Evolutionary conservation across 2,329 filamentous ascomycete species (phyloP).

Genomic region (Aspergillus tubingensis): DNA sequence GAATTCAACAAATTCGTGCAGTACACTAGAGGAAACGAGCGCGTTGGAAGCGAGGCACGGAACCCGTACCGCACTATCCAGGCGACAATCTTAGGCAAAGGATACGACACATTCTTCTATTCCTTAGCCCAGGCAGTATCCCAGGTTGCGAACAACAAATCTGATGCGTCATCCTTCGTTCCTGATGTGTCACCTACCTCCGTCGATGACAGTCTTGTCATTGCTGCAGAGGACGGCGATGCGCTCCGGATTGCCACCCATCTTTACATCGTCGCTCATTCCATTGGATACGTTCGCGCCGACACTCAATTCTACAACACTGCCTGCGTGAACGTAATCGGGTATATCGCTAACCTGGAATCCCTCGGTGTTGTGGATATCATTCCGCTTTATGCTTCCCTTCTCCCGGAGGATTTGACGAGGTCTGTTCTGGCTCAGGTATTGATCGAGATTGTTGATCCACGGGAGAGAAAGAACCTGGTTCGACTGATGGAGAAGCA

Average conservation of each 20-base stretch:
- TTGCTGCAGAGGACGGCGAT: conserved; percentile 53
- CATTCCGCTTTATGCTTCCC: conserved; percentile 85
- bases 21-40: conserved; percentile 38
- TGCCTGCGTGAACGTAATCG: conserved; percentile 62
- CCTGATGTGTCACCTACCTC: conserved; percentile 50
- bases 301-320: conserved; percentile 66
- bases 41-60: conserved; percentile 41
- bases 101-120: conserved; percentile 45
- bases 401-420: conserved; percentile 65
- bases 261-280: conserved; percentile 65
- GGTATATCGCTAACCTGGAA: conserved; percentile 79
- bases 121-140: conserved; percentile 45
- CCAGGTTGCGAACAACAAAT: conserved; percentile 31
- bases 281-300: conserved; percentile 53
- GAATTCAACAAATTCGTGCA: conserved; percentile 43
- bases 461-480: conserved; percentile 65
- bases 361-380: conserved; percentile 72
- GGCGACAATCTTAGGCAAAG: conserved; percentile 45
- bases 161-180: conserved; percentile 35
- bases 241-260: conserved; percentile 70
- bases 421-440: conserved; percentile 75
- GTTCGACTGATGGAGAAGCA: conserved; percentile 75
- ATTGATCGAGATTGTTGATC: conserved; percentile 70
- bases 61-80: conserved; percentile 50
- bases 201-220: conserved; percentile 52